Conservation (phyloP, 1,284 basidiomycete genomes). For the Microbotryum scabiosae region DNA sequence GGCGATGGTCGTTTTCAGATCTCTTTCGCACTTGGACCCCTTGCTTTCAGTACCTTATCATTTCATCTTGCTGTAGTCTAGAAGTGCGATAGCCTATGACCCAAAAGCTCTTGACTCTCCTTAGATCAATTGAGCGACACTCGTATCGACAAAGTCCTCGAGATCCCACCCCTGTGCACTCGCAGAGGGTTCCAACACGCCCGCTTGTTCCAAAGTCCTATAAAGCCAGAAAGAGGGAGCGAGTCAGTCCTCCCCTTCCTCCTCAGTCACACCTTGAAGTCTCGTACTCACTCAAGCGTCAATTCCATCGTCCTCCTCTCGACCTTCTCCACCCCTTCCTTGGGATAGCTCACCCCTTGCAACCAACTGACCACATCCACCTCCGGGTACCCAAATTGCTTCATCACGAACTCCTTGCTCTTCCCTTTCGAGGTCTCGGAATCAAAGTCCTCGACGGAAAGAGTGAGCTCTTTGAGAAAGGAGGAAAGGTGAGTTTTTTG, state of each 20-base stretch:
- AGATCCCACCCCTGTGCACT: constrained; percentile 50
- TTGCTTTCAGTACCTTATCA: too few species aligned
- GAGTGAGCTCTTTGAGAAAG: constrained; percentile 60
- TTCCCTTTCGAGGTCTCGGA: constrained; percentile 49
- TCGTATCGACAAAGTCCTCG: constrained; percentile 54
- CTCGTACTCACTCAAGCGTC: constrained; percentile 20
- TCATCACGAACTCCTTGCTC: constrained; percentile 65
- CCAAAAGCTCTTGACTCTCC: background rate
- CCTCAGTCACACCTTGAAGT: background rate
- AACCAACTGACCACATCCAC: constrained; percentile 60
- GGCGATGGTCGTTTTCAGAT: too few species aligned
- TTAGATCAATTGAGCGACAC: constrained; percentile 47
- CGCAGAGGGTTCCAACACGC: constrained; percentile 56
- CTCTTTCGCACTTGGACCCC: too few species aligned
- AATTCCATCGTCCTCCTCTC: constrained; percentile 42
- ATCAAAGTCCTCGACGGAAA: constrained; percentile 61
- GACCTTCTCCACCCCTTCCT: constrained; percentile 36
- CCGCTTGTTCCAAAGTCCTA: constrained; percentile 64
- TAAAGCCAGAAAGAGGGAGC: background rate
- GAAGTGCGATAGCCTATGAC: background rate
- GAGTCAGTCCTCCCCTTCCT: background rate
- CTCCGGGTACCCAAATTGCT: constrained; percentile 69
- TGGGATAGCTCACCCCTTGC: constrained; percentile 33
- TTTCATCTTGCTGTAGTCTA: background rate
- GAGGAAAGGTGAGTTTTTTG: constrained; percentile 37